phyloP scores from a whole-genome alignment of 768 basidiomycete genomes.

The Trametes meyenii region DNA sequence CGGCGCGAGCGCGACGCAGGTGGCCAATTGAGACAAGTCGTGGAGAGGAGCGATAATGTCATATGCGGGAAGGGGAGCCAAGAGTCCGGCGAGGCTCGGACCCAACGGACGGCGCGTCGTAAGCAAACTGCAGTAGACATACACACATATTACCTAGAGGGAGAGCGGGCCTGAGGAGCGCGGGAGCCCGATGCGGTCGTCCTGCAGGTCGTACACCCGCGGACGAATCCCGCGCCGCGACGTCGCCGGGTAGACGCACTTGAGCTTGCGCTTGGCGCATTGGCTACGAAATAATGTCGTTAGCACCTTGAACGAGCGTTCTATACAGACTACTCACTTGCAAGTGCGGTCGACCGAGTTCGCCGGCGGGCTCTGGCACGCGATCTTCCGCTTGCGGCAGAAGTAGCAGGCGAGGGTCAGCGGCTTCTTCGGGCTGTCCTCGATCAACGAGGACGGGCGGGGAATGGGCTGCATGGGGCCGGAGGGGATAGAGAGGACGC shows the following conservation, averaged over 20 bases:
- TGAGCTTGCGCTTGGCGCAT: constrained; percentile 68
- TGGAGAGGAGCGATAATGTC: constrained; percentile 22
- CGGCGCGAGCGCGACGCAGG: not conserved
- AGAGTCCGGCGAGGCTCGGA: constrained; percentile 16
- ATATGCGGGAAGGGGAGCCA: constrained; percentile 22
- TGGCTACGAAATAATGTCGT: constrained; percentile 50
- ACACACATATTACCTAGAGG: not conserved
- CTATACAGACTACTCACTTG: constrained; percentile 34
- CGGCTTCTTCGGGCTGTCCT: constrained; percentile 39
- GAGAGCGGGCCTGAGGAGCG: constrained; percentile 15
- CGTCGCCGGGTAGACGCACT: constrained; percentile 71
- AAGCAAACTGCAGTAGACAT: constrained; percentile 1
- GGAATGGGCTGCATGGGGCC: constrained; percentile 21
- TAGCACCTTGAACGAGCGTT: constrained; percentile 5
- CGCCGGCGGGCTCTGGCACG: constrained; percentile 38
- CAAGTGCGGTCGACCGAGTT: constrained; percentile 37
- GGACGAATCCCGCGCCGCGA: constrained; percentile 58
- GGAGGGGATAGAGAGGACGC: constrained; percentile 22
- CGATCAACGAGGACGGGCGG: constrained; percentile 28
- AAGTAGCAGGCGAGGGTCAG: constrained; percentile 43
- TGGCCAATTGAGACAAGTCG: constrained; percentile 6
- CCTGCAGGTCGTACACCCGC: constrained; percentile 22
- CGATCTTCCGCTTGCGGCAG: constrained; percentile 44
- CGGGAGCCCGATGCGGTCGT: constrained; percentile 16
- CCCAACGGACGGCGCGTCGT: constrained; percentile 8